Percentiles rank a stretch among this genome's conserved stretches.
phyloP scores from a whole-genome alignment of 164 flowering plant genomes.

The Brasenia schreberi region DNA sequence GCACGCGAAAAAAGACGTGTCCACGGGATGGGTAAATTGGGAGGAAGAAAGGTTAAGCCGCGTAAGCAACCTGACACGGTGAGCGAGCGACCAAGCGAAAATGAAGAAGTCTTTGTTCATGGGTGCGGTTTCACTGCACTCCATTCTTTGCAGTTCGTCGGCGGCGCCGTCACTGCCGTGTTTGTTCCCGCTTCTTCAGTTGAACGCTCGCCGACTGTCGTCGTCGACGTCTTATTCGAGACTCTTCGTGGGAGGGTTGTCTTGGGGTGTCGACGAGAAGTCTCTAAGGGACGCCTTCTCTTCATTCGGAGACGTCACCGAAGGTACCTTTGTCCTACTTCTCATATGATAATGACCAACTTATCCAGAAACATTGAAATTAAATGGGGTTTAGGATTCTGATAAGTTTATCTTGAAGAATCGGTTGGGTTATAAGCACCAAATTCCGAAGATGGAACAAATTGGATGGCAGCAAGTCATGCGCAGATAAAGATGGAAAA shows the following conservation, averaged over 20 bases:
- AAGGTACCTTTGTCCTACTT: constrained; percentile 34
- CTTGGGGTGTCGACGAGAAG: constrained; percentile 78
- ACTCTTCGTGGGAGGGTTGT: constrained; percentile 79
- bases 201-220: constrained; percentile 9
- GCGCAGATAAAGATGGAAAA: neutral
- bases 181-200: neutral
- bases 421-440: neutral
- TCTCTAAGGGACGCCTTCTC: constrained; percentile 78
- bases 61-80: too few species aligned
- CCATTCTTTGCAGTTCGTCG: neutral
- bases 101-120: too few species aligned
- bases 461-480: neutral
- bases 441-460: neutral
- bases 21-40: too few species aligned
- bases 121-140: too few species aligned
- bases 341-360: neutral
- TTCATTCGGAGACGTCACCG: constrained; percentile 64
- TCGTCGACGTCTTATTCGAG: constrained; percentile 24
- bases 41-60: too few species aligned
- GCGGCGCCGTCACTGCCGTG: neutral
- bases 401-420: too few species aligned
- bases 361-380: neutral
- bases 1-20: too few species aligned
- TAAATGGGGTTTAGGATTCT: too few species aligned
- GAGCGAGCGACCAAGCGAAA: too few species aligned